Evolutionary conservation across 2,329 filamentous ascomycete genomes (phyloP).

Genomic region (Orbilia brochopaga): DNA sequence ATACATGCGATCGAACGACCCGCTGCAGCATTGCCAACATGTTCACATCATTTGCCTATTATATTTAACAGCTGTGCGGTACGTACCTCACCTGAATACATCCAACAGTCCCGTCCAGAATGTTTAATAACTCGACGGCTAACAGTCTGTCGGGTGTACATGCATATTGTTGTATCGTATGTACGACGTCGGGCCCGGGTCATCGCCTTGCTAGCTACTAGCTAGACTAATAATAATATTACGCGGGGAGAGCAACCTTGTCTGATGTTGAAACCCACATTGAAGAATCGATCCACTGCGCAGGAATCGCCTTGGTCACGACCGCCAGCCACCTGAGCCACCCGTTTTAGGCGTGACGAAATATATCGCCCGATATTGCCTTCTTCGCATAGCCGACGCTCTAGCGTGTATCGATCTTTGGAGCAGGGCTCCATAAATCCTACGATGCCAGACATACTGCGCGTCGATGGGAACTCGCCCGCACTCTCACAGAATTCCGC

Average conservation of each 20-base stretch:
- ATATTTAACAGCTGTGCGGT: no score
- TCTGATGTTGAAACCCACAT: constrained; percentile 10
- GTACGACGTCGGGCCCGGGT: neutral
- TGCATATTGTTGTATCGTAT: neutral
- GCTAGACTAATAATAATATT: neutral
- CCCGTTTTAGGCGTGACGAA: constrained; percentile 7
- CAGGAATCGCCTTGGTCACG: neutral
- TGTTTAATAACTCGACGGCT: neutral
- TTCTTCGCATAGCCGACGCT: neutral
- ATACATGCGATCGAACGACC: no score
- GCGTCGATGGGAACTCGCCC: neutral
- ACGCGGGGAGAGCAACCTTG: neutral
- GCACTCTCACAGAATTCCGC: neutral
- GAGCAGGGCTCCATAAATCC: neutral
- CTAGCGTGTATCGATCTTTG: neutral
- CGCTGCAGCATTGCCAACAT: no score
- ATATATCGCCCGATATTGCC: neutral
- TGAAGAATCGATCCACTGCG: neutral
- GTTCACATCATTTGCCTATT: no score
- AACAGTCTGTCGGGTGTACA: neutral
- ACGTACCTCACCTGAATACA: no score
- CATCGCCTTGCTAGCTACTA: no score
- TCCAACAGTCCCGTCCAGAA: neutral
- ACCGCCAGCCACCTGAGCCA: constrained; percentile 5
- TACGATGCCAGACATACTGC: neutral